Evolutionary conservation across 2,329 filamentous ascomycete genomes (phyloP).

Genomic region (Arthrobotrys musiformis): DNA sequence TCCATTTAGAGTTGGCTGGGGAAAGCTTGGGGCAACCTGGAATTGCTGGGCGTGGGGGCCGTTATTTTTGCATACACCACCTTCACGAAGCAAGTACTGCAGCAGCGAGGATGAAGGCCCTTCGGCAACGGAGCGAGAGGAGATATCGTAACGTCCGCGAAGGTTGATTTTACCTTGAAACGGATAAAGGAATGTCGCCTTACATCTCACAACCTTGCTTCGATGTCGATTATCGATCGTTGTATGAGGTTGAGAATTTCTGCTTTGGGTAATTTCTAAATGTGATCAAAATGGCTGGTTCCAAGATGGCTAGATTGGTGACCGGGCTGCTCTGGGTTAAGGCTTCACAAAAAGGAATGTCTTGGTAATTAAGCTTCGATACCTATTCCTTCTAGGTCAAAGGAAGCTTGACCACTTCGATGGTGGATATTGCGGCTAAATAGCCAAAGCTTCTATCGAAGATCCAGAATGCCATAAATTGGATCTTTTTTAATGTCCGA

Average conservation of each 20-base stretch:
- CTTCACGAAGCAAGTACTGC: no score
- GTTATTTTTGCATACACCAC: not conserved
- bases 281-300: not conserved
- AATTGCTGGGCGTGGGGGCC: constrained; percentile 51
- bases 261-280: constrained; percentile 19
- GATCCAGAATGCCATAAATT: constrained; percentile 18
- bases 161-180: constrained; percentile 20
- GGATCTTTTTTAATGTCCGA: constrained; percentile 16
- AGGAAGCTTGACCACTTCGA: not conserved
- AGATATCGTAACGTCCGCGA: constrained; percentile 49
- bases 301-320: not conserved
- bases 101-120: constrained; percentile 9
- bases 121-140: constrained; percentile 56
- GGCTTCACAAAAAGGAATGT: constrained; percentile 14
- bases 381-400: constrained; percentile 1
- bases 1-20: constrained; percentile 56
- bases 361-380: constrained; percentile 16
- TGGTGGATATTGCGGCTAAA: constrained; percentile 8
- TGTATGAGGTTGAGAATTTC: constrained; percentile 22
- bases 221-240: constrained; percentile 6
- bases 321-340: constrained; percentile 15
- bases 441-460: constrained; percentile 21
- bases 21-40: constrained; percentile 39
- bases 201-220: constrained; percentile 16
- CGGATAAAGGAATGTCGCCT: constrained; percentile 37